Percentiles rank a stretch among this genome's conserved stretches.
These are phyloP conservation scores for Yarrowia hollandica DNA, from an alignment of 805 yeast genomes.

Conservation along the genomic window DNA sequence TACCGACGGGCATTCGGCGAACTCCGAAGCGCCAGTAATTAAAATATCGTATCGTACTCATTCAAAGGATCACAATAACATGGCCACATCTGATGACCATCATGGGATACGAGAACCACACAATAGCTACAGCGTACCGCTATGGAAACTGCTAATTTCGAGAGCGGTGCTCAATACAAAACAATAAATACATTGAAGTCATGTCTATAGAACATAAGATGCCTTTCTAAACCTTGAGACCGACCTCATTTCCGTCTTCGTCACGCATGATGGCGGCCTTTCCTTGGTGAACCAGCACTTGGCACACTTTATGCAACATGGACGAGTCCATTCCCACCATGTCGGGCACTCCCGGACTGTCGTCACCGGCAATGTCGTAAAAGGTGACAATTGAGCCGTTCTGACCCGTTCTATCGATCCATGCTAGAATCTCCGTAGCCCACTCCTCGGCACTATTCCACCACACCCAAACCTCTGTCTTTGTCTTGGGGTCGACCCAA, in stretches of 20 bases:
- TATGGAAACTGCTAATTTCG: no score
- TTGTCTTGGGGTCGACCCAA: constrained; percentile 46
- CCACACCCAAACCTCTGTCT: constrained; percentile 48
- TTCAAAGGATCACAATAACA: no score
- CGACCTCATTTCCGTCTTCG: constrained; percentile 61
- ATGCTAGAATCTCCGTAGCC: constrained; percentile 61
- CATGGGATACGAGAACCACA: no score
- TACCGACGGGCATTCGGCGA: no score
- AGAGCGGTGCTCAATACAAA: no score
- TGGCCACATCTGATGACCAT: no score
- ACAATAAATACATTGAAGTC: constrained; percentile 16
- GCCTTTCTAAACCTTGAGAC: constrained; percentile 58
- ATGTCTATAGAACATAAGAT: no score
- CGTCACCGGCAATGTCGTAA: constrained; percentile 74
- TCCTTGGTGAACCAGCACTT: constrained; percentile 61
- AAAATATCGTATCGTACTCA: no score
- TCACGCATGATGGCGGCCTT: constrained; percentile 73
- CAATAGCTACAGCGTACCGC: no score
- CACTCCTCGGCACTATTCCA: constrained; percentile 73
- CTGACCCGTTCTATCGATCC: constrained; percentile 81
- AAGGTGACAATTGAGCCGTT: constrained; percentile 73
- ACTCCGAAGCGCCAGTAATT: no score
- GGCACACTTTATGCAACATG: constrained; percentile 56
- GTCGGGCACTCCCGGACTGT: constrained; percentile 51
- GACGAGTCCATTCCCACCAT: constrained; percentile 62